A percentile compares a stretch with the other conserved stretches of the same genome.
Conservation (phyloP, 192 early-diverging fungal genomes). For the Linnemannia elongata region DNA sequence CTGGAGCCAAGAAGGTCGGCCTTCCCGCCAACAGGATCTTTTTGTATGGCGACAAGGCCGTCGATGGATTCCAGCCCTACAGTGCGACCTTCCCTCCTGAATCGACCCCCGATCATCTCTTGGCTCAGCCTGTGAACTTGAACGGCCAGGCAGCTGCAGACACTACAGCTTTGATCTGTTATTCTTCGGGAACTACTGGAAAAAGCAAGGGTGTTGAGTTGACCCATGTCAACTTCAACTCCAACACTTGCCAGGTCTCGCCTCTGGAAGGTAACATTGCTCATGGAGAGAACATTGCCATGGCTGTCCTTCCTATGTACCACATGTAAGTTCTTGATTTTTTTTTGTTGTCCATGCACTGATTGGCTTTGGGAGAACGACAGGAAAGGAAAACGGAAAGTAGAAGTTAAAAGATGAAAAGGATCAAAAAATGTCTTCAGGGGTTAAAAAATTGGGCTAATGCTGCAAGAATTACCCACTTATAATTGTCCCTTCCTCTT, state of each 20-base stretch:
- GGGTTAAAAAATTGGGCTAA: neutral
- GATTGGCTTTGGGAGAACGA: neutral
- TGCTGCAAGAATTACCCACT: neutral
- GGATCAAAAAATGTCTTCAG: no score
- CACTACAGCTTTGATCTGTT: slow-evolving; percentile 73
- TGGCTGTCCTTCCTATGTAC: slow-evolving; percentile 81
- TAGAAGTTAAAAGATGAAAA: no score
- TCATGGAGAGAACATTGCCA: slow-evolving; percentile 35
- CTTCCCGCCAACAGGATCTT: slow-evolving; percentile 58
- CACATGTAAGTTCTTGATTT: slow-evolving; percentile 63
- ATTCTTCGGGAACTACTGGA: slow-evolving; percentile 75
- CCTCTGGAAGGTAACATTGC: slow-evolving; percentile 58
- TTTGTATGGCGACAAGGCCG: slow-evolving; percentile 60
- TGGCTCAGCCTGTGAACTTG: slow-evolving; percentile 26
- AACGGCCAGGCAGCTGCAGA: slow-evolving; percentile 38
- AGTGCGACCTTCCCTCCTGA: slow-evolving; percentile 29
- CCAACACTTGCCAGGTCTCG: slow-evolving; percentile 75
- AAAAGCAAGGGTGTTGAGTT: slow-evolving; percentile 87
- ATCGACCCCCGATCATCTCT: slow-evolving; percentile 26
- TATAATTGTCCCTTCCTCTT: neutral
- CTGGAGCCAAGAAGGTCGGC: slow-evolving; percentile 44
- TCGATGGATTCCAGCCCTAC: slow-evolving; percentile 50
- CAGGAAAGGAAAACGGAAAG: neutral
- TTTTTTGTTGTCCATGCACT: neutral
- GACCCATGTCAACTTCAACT: slow-evolving; percentile 85